phyloP scores from a whole-genome alignment of 164 flowering plant genomes.

The Cinnamomum micranthum region DNA sequence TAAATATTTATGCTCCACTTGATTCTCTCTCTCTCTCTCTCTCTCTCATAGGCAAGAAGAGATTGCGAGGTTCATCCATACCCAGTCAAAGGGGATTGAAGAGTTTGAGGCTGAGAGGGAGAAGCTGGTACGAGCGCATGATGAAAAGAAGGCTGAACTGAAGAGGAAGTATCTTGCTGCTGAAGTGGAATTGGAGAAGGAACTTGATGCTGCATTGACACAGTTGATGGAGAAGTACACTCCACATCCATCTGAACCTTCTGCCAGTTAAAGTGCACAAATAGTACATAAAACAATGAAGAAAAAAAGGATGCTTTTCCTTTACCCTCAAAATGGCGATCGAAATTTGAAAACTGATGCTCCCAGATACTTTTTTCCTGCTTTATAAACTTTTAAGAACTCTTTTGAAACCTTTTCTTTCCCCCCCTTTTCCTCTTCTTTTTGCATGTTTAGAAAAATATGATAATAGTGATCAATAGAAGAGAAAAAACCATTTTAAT shows the following conservation, averaged over 20 bases:
- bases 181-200: slow-evolving; percentile 46
- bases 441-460: no score
- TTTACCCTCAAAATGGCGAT: not conserved
- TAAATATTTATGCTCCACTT: not conserved
- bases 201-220: slow-evolving; percentile 37
- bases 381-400: no score
- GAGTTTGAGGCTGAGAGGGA: slow-evolving; percentile 57
- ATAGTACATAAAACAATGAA: not conserved
- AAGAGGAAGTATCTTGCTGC: slow-evolving; percentile 48
- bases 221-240: slow-evolving; percentile 48
- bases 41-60: slow-evolving; percentile 38
- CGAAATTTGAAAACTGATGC: not conserved
- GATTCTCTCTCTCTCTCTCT: not conserved
- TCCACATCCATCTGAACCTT: slow-evolving; percentile 17
- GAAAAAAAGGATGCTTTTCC: not conserved
- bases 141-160: slow-evolving; percentile 43
- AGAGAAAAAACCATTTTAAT: no score
- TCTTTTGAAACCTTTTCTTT: no score
- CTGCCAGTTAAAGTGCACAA: not conserved
- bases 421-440: no score
- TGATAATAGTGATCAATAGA: no score
- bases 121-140: slow-evolving; percentile 31
- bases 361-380: no score
- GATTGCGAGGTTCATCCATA: slow-evolving; percentile 32
- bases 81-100: slow-evolving; percentile 51